These are phyloP conservation scores for Coffea eugenioides DNA, from an alignment of 257 asterid genomes.

Conservation along the genomic window DNA sequence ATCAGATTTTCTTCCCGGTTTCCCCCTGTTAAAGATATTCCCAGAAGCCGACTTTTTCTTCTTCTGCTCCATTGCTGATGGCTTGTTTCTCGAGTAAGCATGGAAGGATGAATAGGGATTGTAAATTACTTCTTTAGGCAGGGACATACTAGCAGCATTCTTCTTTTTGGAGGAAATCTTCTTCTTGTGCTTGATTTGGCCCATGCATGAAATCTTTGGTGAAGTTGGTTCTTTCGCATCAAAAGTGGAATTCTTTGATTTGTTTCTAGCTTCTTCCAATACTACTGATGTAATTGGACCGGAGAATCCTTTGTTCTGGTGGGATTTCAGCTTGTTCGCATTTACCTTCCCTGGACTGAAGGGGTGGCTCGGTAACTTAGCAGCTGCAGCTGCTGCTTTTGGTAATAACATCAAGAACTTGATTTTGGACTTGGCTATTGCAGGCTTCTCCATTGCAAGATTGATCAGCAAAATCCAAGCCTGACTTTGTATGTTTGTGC, in stretches of 20 bases:
- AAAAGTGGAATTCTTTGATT: slow-evolving; percentile 25
- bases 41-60: slow-evolving; percentile 15
- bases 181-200: slow-evolving; percentile 46
- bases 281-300: slow-evolving; percentile 35
- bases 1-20: slow-evolving; percentile 31
- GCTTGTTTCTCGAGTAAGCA: slow-evolving; percentile 3
- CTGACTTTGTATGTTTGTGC: neutral
- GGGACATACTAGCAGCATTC: neutral
- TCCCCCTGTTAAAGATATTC: slow-evolving; percentile 18
- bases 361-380: slow-evolving; percentile 30
- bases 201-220: slow-evolving; percentile 60
- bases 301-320: slow-evolving; percentile 32
- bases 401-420: slow-evolving; percentile 33
- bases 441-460: slow-evolving; percentile 27
- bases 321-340: slow-evolving; percentile 15
- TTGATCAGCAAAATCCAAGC: neutral
- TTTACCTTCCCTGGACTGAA: slow-evolving; percentile 40
- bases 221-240: slow-evolving; percentile 49
- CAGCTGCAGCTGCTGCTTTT: slow-evolving; percentile 34
- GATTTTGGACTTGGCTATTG: slow-evolving; percentile 19
- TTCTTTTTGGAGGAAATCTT: slow-evolving; percentile 5
- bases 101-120: slow-evolving; percentile 3
- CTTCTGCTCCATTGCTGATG: slow-evolving; percentile 4
- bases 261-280: slow-evolving; percentile 36
- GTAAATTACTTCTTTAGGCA: slow-evolving; percentile 1